A percentile compares a stretch with the other conserved stretches of the same genome.
Evolutionary conservation across 2,329 filamentous ascomycete species (phyloP).

Genomic region (Beauveria rudraprayagi): DNA sequence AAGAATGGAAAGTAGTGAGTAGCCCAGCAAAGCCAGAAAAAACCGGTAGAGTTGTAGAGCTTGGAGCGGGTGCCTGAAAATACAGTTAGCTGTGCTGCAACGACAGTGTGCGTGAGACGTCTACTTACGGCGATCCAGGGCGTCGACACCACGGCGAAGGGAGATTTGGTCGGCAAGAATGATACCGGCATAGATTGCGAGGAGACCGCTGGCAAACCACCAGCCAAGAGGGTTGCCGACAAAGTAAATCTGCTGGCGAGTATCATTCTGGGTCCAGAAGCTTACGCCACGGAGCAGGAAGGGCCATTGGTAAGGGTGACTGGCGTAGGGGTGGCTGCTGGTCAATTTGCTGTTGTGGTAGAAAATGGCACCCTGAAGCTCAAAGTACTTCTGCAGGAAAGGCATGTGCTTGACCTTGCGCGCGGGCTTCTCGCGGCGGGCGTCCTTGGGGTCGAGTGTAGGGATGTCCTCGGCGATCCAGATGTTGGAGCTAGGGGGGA

Average conservation of each 20-base stretch:
- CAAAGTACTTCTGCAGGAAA: conserved; percentile 91
- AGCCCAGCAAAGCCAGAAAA: conserved; percentile 98
- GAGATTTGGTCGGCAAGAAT: conserved; percentile 89
- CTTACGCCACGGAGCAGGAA: conserved; percentile 95
- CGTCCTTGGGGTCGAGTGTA: conserved; percentile 63
- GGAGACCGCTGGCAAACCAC: conserved; percentile 88
- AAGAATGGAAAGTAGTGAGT: conserved; percentile 97
- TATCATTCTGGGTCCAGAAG: conserved; percentile 98
- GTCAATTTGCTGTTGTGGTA: conserved; percentile 98
- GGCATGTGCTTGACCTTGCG: conserved; percentile 75
- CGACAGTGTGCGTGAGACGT: not conserved
- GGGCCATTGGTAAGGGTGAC: conserved; percentile 93
- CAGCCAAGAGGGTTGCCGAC: conserved; percentile 93
- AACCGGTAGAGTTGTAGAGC: conserved; percentile 96
- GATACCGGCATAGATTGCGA: conserved; percentile 91
- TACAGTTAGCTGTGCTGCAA: not conserved
- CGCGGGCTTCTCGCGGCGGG: conserved; percentile 66
- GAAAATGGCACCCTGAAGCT: conserved; percentile 97
- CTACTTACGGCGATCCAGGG: conserved; percentile 81
- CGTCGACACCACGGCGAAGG: conserved; percentile 84
- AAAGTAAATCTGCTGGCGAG: conserved; percentile 96
- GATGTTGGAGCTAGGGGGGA: conserved; percentile 80
- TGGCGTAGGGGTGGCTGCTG: conserved; percentile 92
- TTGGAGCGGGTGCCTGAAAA: conserved; percentile 73
- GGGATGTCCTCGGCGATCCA: conserved; percentile 91